Evolutionary conservation across 805 yeast species (phyloP).

Genomic region (Babjeviella inositovora): DNA sequence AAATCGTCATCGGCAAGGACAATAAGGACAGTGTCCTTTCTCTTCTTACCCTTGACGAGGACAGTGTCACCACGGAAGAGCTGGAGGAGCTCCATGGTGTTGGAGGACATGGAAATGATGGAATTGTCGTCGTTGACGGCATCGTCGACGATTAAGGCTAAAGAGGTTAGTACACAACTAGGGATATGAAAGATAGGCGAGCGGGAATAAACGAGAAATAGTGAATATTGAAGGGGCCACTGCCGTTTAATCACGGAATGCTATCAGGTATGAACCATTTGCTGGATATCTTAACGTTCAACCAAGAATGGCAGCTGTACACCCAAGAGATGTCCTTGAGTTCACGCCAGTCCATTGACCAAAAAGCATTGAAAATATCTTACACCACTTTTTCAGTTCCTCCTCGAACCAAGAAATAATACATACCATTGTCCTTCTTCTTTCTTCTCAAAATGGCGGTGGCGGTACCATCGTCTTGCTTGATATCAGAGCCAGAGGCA

Average conservation of each 20-base stretch:
- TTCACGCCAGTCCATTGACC: too few species aligned
- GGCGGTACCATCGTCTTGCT: conserved; percentile 61
- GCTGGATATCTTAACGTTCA: too few species aligned
- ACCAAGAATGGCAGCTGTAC: too few species aligned
- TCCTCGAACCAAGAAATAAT: neutral
- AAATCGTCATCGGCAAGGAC: conserved; percentile 94
- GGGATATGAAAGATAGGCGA: too few species aligned
- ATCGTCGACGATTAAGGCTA: conserved; percentile 80
- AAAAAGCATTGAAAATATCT: neutral
- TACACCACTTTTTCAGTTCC: neutral
- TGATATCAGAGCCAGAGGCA: conserved; percentile 51
- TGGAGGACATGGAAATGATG: conserved; percentile 85
- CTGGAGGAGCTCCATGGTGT: conserved; percentile 89
- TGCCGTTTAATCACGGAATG: too few species aligned
- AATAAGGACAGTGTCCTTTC: conserved; percentile 92
- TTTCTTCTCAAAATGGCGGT: conserved; percentile 94
- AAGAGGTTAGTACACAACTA: conserved; percentile 2
- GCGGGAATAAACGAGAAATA: too few species aligned
- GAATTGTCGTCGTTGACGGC: conserved; percentile 96
- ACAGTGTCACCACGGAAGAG: conserved; percentile 97
- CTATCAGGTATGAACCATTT: too few species aligned
- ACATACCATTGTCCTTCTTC: conserved; percentile 77
- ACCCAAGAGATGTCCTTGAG: too few species aligned
- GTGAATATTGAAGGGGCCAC: too few species aligned
- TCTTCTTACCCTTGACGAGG: conserved; percentile 91